A percentile compares a stretch with the other conserved stretches of the same genome.
Conservation (phyloP, 768 basidiomycete genomes). For the Lyophyllum semitale region DNA sequence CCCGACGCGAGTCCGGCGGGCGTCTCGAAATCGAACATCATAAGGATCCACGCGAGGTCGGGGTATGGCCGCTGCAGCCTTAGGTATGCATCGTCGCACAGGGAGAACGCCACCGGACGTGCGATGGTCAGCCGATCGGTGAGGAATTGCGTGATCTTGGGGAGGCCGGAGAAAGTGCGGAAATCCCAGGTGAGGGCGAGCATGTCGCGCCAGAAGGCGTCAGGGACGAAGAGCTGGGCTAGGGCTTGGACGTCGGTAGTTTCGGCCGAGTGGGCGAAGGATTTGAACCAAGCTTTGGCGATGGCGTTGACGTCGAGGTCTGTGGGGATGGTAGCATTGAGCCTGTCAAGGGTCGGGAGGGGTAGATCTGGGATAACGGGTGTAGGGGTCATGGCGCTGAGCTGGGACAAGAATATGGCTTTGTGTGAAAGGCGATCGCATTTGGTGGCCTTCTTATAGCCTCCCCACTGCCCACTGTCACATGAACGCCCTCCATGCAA, state of each 20-base stretch:
- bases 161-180: conserved; percentile 21
- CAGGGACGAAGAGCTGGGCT: conserved; percentile 20
- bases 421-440: not conserved
- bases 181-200: conserved; percentile 27
- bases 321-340: conserved; percentile 20
- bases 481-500: not conserved
- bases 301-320: conserved; percentile 21
- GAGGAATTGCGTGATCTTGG: conserved; percentile 17
- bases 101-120: conserved; percentile 28
- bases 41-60: conserved; percentile 58
- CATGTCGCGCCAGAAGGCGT: conserved; percentile 22
- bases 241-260: conserved; percentile 15
- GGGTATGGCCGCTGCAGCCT: conserved; percentile 42
- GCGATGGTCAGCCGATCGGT: conserved; percentile 14
- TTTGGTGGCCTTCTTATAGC: not conserved
- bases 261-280: conserved; percentile 18
- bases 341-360: conserved; percentile 29
- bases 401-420: not conserved
- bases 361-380: conserved; percentile 13
- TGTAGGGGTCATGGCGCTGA: not conserved
- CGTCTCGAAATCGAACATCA: conserved; percentile 59
- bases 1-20: conserved; percentile 51
- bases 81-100: conserved; percentile 30
- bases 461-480: not conserved
- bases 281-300: conserved; percentile 28